Evolutionary conservation across 2,329 filamentous ascomycete species (phyloP), one percentile per base, ranked within the genome.

Genomic region (Aspergillus ibericus): DNA sequence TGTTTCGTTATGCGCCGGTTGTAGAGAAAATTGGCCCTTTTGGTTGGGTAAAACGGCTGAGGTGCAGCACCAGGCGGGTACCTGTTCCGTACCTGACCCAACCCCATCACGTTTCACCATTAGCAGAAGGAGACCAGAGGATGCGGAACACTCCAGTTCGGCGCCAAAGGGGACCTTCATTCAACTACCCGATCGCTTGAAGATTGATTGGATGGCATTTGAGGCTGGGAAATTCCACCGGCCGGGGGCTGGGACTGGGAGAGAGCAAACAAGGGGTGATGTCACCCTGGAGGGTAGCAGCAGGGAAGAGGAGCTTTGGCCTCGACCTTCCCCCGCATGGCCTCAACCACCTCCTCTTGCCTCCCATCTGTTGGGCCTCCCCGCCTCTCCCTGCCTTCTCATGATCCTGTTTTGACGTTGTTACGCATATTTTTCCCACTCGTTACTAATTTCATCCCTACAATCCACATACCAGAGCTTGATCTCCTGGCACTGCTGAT

Each of bases 311-410:
- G 56, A 50, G 57, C 53, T 56, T 56, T 36, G 57, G 47, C 57
- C 57, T 56, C 47, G 53, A 59, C 57, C 53, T 34, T 53, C 56
- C 56, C 55, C 56, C 56, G 56, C 56, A 63, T 55, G 46, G 15
- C 44, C 53, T 42, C 34, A 29, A 40, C 49, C 34, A 53, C 42
- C 35, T 52, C 44, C 25, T 61, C 36, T 56, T 47, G 47, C 55
- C 48, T 47, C 58, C 25, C 53, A 40, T 54, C 52, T 32, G n/a
- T 56, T 27, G 38, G 50, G 47, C 35, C 54, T 29, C 55, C n/a
- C 12, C 34, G 27, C 20, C 34, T 40, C 12, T 16, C 27, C 25
- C 6, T 8, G 27, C 20, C 25, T 44, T 32, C 3, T 27, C 32
- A 12, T 8, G 22, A 7, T 20, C 51, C n/a, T 29, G 25, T 48